These are phyloP conservation scores for Chaetomiaceae sp. DNA, from an alignment of 2,329 filamentous ascomycete genomes.

Conservation along the genomic window DNA sequence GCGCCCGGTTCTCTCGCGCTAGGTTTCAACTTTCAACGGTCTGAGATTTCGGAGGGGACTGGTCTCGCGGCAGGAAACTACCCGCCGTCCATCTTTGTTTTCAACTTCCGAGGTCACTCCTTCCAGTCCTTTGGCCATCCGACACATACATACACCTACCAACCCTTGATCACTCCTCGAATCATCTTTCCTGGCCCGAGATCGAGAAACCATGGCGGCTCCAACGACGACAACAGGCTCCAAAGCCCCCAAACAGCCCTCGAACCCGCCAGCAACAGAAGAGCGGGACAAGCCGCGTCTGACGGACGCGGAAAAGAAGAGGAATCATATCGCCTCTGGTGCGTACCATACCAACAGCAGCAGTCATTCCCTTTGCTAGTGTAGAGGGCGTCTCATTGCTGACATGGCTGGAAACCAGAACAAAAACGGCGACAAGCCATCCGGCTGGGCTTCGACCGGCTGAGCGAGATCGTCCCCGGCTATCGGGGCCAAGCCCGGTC, in stretches of 20 bases:
- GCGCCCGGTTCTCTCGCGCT: no score
- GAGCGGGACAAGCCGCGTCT: constrained; percentile 33
- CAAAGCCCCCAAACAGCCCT: no score
- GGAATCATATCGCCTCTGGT: constrained; percentile 37
- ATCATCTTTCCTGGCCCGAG: no score
- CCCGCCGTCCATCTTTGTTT: no score
- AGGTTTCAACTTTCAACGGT: no score
- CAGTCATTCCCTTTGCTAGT: background rate
- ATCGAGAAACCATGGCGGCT: no score
- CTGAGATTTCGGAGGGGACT: no score
- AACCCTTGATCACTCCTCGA: no score
- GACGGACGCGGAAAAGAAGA: constrained; percentile 37
- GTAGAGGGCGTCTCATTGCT: background rate
- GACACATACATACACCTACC: no score
- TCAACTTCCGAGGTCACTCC: no score
- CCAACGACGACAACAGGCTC: background rate
- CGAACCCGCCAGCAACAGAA: background rate
- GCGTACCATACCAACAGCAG: constrained; percentile 18
- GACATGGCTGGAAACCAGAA: constrained; percentile 23
- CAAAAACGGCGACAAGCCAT: constrained; percentile 54
- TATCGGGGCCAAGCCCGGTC: constrained; percentile 79
- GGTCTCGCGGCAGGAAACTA: no score
- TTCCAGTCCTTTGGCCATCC: no score
- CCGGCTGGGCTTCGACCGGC: constrained; percentile 74
- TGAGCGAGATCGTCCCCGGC: constrained; percentile 76